Percentiles rank a stretch among this genome's conserved stretches.
Conservation (phyloP, 306 rosid genomes). For the Geum urbanum region DNA sequence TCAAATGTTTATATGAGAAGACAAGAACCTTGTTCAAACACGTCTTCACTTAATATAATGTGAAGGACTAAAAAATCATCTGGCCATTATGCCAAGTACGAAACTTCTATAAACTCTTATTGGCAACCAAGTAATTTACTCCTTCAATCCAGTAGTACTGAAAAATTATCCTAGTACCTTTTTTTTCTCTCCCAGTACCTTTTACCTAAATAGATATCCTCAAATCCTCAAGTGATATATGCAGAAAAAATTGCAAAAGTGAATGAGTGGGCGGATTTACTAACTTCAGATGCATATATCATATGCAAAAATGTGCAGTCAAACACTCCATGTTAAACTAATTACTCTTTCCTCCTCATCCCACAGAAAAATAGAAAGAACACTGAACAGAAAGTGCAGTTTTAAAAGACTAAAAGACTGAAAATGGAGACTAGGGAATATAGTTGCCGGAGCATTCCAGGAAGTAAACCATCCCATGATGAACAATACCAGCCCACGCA, state of each 20-base stretch:
- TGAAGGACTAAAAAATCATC: not conserved
- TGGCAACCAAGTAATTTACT: not conserved
- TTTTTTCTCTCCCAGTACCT: not conserved
- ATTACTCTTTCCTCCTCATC: not conserved
- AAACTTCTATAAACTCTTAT: not conserved
- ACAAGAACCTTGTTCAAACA: not conserved
- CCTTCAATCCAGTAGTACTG: not conserved
- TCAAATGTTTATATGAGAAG: not conserved
- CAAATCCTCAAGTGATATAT: not conserved
- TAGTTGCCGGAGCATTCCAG: conserved; percentile 70
- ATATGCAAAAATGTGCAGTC: not conserved
- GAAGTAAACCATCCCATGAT: conserved; percentile 61
- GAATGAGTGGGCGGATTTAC: not conserved
- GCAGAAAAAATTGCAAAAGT: not conserved
- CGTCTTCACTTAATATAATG: not conserved
- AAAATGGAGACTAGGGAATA: not conserved
- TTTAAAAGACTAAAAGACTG: not conserved
- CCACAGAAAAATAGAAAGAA: not conserved
- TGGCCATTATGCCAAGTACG: not conserved
- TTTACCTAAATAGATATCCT: not conserved
- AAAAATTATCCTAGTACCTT: not conserved
- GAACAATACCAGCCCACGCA: conserved; percentile 61
- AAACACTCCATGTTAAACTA: not conserved
- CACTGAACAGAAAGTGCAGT: not conserved
- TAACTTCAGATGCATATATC: not conserved